Base-by-base conservation (phyloP, 1,284 basidiomycete genomes). In the Cryptococcus hybrid region DNA sequence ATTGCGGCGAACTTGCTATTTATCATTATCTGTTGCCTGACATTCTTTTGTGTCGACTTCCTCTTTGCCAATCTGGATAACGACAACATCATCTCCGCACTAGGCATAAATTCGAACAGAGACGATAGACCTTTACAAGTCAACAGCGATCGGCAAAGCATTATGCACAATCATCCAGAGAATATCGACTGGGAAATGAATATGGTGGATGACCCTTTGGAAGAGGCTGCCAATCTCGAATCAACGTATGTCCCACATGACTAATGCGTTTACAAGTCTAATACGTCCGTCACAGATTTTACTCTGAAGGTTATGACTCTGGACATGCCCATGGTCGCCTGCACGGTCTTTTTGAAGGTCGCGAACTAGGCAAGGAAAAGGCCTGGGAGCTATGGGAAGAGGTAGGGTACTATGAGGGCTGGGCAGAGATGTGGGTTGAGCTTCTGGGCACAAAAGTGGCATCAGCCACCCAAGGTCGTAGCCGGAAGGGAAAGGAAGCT, bases 341-440 rank as follows among this genome's bases (percentile, higher is more conserved):
- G 11, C 92, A 96, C 67, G 95, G 94, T 0, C 79, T 89, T 18
- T 92, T 93, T 61, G 92, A 98, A 76, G 95, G 95, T 3, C 83
- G 92, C n/a, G 87, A 88, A 3, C 81, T 97, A 3, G 95, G 94
- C 18, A 47, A 5, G 6, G 46, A 47, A 47, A 30, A 47, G n/a
- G 5, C 30, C 12, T 47, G 46, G 46, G 30, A 47, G 13, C 46
- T 47, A 11, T 47, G 46, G 46, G 30, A 24, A 47, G 46, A 98
- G 75, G 83, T 98, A 5, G 93, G 90, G 2, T 97, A 88, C 72
- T 95, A 95, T 72, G 84, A 90, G 68, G 94, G 92, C 2, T 88
- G 88, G 69, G 90, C 91, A 3, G 63, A 69, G 53, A 83, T 87
- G 58, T 96, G 90, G 88, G 73, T 80, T 54, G 79, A 80, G 0